These are phyloP conservation scores for Castanospermum australe DNA, from an alignment of 306 rosid genomes.

Conservation along the genomic window DNA sequence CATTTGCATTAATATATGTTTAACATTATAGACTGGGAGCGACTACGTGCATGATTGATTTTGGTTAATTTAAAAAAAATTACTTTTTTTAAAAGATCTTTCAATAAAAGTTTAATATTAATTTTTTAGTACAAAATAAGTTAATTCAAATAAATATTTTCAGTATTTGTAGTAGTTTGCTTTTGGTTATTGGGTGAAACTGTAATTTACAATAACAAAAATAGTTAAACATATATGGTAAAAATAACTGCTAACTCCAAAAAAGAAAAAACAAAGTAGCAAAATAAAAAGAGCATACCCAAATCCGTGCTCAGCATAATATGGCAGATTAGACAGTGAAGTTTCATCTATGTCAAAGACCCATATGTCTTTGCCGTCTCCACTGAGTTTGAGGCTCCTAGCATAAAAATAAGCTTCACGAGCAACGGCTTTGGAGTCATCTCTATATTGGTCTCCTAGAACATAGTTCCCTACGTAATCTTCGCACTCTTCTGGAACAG, in stretches of 20 bases:
- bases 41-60: too few relatives aligned
- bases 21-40: too few relatives aligned
- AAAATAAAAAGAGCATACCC: slow-evolving; percentile 31
- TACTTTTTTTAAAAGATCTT: too few relatives aligned
- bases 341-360: slow-evolving; percentile 58
- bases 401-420: slow-evolving; percentile 33
- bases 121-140: too few relatives aligned
- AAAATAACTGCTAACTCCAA: not conserved
- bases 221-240: too few relatives aligned
- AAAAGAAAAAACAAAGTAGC: not conserved
- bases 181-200: too few relatives aligned
- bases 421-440: slow-evolving; percentile 35
- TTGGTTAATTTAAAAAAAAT: too few relatives aligned
- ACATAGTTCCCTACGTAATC: slow-evolving; percentile 45
- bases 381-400: slow-evolving; percentile 21
- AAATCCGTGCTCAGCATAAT: slow-evolving; percentile 46
- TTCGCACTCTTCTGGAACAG: slow-evolving; percentile 42
- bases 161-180: too few relatives aligned
- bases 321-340: slow-evolving; percentile 44
- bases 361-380: slow-evolving; percentile 38
- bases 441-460: slow-evolving; percentile 36
- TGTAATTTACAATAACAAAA: too few relatives aligned
- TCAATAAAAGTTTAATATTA: too few relatives aligned
- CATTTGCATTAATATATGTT: too few relatives aligned
- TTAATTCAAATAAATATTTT: too few relatives aligned